These are phyloP conservation scores for Trichosporon sp. DNA, from an alignment of 1,284 basidiomycete species.

Conservation along the genomic window DNA sequence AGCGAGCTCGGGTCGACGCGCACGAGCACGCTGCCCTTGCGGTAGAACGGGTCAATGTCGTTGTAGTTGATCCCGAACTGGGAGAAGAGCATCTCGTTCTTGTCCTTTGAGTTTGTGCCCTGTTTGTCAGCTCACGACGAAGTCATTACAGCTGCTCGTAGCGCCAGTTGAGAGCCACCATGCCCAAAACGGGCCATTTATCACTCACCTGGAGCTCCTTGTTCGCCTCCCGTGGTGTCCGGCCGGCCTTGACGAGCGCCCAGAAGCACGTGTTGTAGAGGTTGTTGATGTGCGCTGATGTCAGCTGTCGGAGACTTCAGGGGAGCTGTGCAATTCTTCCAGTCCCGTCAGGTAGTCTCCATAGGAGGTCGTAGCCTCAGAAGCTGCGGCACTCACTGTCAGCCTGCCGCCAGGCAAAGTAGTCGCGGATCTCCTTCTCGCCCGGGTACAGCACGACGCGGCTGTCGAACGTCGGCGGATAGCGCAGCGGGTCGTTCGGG, in stretches of 20 bases:
- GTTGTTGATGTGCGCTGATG: constrained; percentile 91
- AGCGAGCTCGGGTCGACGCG: constrained; percentile 48
- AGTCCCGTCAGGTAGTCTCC: no score
- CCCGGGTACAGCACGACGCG: constrained; percentile 80
- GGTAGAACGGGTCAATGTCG: constrained; percentile 63
- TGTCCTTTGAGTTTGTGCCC: constrained; percentile 82
- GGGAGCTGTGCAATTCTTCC: no score
- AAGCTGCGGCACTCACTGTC: constrained; percentile 83
- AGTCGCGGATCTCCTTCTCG: constrained; percentile 71
- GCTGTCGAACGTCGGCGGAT: constrained; percentile 90
- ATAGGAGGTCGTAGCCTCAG: no score
- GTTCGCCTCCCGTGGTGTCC: constrained; percentile 76
- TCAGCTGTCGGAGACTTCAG: neutral
- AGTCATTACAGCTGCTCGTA: neutral
- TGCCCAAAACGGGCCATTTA: no score
- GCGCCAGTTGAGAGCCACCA: neutral
- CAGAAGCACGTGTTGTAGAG: constrained; percentile 95
- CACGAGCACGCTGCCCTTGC: constrained; percentile 81
- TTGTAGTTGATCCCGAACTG: constrained; percentile 88
- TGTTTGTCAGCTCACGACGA: constrained; percentile 54
- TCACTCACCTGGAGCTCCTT: constrained; percentile 61
- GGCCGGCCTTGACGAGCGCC: constrained; percentile 78
- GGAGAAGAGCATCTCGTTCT: constrained; percentile 84
- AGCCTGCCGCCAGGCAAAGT: constrained; percentile 92
- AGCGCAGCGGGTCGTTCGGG: constrained; percentile 61